These are phyloP conservation scores for Leptomonas pyrrhocoris DNA, from an alignment of 208 protist genomes.

Conservation along the genomic window DNA sequence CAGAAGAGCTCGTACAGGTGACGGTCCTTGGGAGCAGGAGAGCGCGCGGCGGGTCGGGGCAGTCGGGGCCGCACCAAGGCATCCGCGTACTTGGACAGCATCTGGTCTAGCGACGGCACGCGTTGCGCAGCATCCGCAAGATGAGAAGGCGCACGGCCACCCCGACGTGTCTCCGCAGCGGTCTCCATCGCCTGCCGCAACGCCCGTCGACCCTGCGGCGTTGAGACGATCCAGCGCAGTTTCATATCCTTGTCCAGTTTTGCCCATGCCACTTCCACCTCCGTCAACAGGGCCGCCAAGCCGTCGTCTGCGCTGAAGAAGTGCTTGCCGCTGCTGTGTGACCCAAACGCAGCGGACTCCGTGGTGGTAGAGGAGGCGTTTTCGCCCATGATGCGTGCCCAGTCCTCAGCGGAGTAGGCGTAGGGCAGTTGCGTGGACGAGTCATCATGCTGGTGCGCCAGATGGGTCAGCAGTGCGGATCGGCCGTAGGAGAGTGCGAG, in stretches of 20 bases:
- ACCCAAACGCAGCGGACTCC: background rate
- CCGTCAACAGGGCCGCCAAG: constrained; percentile 1
- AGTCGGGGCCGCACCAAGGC: constrained; percentile 19
- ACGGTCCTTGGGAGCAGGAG: background rate
- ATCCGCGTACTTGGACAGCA: constrained; percentile 30
- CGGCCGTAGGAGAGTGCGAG: constrained; percentile 32
- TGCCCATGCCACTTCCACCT: constrained; percentile 21
- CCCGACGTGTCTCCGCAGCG: background rate
- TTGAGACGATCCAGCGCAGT: constrained; percentile 29
- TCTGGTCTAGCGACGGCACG: constrained; percentile 7
- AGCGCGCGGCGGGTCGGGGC: constrained; percentile 3
- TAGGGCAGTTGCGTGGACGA: constrained; percentile 3
- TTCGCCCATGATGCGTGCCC: constrained; percentile 16
- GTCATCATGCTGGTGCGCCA: constrained; percentile 36
- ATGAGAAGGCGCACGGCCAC: background rate
- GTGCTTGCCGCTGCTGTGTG: background rate
- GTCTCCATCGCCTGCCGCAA: constrained; percentile 8
- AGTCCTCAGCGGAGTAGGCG: constrained; percentile 16
- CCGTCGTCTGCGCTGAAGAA: constrained; percentile 5
- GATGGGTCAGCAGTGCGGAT: constrained; percentile 36
- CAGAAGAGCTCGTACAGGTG: constrained; percentile 3
- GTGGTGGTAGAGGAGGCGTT: background rate
- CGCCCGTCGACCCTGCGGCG: constrained; percentile 34
- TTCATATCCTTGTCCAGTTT: constrained; percentile 5
- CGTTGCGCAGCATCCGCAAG: no score